Evolutionary conservation across 352 stramenopile species (phyloP), one percentile per base, ranked within the genome.

Genomic region (Globisporangium paroecandrum): DNA sequence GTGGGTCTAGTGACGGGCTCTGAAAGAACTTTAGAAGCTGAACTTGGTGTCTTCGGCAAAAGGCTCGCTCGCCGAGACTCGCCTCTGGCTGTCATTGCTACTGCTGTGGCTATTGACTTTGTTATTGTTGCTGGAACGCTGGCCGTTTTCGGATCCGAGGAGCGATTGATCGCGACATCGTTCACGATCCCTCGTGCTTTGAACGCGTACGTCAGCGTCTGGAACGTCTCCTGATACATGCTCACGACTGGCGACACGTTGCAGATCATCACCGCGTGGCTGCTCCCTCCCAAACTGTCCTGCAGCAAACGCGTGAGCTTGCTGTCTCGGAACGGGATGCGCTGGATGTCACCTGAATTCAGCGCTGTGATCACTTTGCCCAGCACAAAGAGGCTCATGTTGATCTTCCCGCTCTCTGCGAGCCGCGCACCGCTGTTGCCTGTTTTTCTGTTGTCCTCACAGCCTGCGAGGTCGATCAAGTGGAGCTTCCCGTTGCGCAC

Each of bases 321-420:
- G 51, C 79, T 88, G 55, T 94, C 83, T 22, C 81, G 77, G 54
- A 89, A 91, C 36, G 88, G 85, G 34, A 97, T 89, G 18, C 62
- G 72, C 69, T 89, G 87, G 24, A 83, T 81, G 9, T 88, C 75
- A n/a, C 78, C 73, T 2, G 72, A 73, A 49, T 79, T 89, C 25
- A 96, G 76, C 9, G 89, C 87, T 25, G 76, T 77, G 47, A 96
- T 88, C 0, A 93, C 82, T 62, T 94, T 89, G 46, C 87, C 90
- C 8, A 95, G 75, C 38, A 87, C 87, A 8, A 78, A 91, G 2
- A 96, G 67, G 25, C 74, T 88, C 65, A 81, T 91, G 71, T 94
- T 96, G 69, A 92, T 97, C 70, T 78, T 82, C 27, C 65, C 72
- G 25, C 72, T 76, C 53, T 77, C 73, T 43, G 70, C 58, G 24